Conservation (phyloP, 2,329 filamentous ascomycete genomes). For the Pseudocercospora vitis region DNA sequence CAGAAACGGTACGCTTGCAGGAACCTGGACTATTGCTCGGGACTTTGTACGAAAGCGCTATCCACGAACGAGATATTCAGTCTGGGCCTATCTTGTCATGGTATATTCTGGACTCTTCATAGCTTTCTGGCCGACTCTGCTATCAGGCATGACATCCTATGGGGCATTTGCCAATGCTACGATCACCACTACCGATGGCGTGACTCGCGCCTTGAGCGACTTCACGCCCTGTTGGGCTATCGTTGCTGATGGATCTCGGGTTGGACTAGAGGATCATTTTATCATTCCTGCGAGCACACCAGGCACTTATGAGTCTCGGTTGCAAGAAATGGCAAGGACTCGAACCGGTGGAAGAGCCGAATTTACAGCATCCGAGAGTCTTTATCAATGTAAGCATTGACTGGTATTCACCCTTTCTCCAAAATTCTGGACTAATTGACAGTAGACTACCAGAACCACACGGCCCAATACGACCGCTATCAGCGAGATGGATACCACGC, state of each 20-base stretch:
- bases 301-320: neutral
- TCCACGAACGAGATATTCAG: slow-evolving; percentile 1
- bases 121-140: neutral
- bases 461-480: neutral
- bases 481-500: neutral
- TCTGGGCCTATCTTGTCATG: neutral
- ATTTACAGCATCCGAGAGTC: too few species aligned
- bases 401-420: too few species aligned
- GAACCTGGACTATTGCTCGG: neutral
- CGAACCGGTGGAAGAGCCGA: too few species aligned
- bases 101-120: slow-evolving; percentile 3
- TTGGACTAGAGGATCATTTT: neutral
- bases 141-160: slow-evolving; percentile 5
- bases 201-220: neutral
- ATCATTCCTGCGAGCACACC: slow-evolving; percentile 1
- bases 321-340: neutral
- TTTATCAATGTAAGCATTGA: too few species aligned
- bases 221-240: neutral
- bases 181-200: neutral
- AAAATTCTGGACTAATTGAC: neutral
- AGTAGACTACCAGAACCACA: neutral
- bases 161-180: neutral
- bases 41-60: slow-evolving; percentile 2
- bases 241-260: neutral
- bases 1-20: neutral